Evolutionary conservation across 352 stramenopile species (phyloP).

Genomic region (Phytophthora sansomeana): DNA sequence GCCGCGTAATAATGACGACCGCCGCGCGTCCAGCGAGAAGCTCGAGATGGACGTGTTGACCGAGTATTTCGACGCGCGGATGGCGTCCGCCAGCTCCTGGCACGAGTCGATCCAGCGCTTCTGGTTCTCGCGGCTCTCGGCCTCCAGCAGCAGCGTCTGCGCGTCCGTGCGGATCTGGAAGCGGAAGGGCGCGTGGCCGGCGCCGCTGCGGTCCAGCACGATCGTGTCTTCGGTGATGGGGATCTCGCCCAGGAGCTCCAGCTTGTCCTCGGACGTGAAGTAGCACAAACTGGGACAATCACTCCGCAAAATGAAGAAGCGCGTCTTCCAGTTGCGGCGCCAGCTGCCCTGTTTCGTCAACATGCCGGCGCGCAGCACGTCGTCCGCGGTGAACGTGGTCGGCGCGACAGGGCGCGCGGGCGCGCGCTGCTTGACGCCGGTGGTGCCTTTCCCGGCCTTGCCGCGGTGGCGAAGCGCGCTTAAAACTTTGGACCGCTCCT

Average conservation of each 20-base stretch:
- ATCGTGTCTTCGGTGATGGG: slow-evolving; percentile 76
- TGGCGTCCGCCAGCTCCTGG: slow-evolving; percentile 68
- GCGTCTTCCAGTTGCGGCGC: slow-evolving; percentile 88
- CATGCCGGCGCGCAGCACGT: slow-evolving; percentile 65
- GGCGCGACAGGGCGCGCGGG: slow-evolving; percentile 22
- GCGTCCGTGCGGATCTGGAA: slow-evolving; percentile 74
- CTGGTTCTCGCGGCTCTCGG: slow-evolving; percentile 70
- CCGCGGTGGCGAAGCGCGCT: slow-evolving; percentile 77
- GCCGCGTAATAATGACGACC: slow-evolving; percentile 23
- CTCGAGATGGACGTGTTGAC: slow-evolving; percentile 49
- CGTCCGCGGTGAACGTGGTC: slow-evolving; percentile 76
- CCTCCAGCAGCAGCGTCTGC: slow-evolving; percentile 69
- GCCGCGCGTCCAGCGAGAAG: slow-evolving; percentile 24
- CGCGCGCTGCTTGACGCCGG: slow-evolving; percentile 25
- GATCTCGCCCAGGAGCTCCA: slow-evolving; percentile 79
- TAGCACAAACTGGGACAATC: slow-evolving; percentile 83
- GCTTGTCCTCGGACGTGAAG: slow-evolving; percentile 85
- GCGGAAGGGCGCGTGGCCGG: slow-evolving; percentile 64
- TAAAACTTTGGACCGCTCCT: slow-evolving; percentile 76
- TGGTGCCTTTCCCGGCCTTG: slow-evolving; percentile 40
- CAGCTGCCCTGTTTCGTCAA: slow-evolving; percentile 86
- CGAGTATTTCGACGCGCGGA: slow-evolving; percentile 71
- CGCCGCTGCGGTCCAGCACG: slow-evolving; percentile 70
- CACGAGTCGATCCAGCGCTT: slow-evolving; percentile 76
- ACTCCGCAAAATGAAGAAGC: slow-evolving; percentile 83